Conservation (phyloP, 2,329 filamentous ascomycete genomes). For the Trichoderma hamatum region DNA sequence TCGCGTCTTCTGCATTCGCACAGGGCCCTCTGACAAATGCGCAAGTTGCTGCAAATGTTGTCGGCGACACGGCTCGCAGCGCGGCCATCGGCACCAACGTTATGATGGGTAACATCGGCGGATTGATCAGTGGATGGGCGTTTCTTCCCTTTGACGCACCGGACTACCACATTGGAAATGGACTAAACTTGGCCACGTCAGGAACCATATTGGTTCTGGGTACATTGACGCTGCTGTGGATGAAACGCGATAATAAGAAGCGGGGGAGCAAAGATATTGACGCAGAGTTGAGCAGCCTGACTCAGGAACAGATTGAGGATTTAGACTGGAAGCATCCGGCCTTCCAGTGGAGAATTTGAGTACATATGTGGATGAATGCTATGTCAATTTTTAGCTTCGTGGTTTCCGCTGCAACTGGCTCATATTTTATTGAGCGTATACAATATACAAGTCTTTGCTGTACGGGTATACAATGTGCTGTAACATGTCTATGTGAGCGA, state of each 20-base stretch:
- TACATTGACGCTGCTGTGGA: conserved; percentile 58
- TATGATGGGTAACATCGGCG: conserved; percentile 75
- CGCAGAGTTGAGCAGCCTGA: conserved; percentile 56
- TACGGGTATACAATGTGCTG: background rate
- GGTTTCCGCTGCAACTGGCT: background rate
- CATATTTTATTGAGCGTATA: background rate
- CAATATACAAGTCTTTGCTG: no score
- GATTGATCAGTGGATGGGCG: conserved; percentile 66
- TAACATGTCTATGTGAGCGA: background rate
- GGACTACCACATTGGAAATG: conserved; percentile 71
- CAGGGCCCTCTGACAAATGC: conserved; percentile 68
- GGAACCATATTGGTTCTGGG: conserved; percentile 55
- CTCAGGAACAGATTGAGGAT: conserved; percentile 57
- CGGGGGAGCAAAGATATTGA: conserved; percentile 38
- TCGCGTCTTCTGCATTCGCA: conserved; percentile 65
- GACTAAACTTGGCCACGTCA: conserved; percentile 65
- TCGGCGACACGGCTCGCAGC: conserved; percentile 69
- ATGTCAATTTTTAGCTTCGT: background rate
- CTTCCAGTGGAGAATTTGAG: conserved; percentile 56
- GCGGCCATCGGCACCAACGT: conserved; percentile 67
- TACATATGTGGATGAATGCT: background rate
- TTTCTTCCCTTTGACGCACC: conserved; percentile 66
- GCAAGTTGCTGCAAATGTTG: conserved; percentile 69
- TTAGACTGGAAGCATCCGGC: conserved; percentile 69
- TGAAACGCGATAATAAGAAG: conserved; percentile 61